These are phyloP conservation scores for Nyssa sinensis DNA, from an alignment of 148 eudicot genomes.

Conservation along the genomic window DNA sequence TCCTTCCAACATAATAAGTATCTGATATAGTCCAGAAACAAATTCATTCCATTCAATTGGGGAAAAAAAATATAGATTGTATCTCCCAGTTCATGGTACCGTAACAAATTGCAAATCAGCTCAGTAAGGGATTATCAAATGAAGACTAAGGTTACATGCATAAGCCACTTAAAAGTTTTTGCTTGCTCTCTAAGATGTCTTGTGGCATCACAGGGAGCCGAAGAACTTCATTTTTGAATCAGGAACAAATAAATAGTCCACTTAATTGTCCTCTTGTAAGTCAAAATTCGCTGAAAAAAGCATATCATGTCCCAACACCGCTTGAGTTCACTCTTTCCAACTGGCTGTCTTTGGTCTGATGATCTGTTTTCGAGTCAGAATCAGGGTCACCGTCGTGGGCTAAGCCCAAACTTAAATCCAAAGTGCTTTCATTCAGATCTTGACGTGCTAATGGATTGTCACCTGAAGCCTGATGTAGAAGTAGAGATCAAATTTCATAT, in stretches of 20 bases:
- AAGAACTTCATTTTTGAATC: slow-evolving; percentile 10
- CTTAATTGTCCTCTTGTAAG: background rate
- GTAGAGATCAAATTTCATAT: background rate
- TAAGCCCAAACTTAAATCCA: slow-evolving; percentile 67
- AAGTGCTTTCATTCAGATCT: slow-evolving; percentile 67
- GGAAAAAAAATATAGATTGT: slow-evolving; percentile 4
- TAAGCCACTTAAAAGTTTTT: slow-evolving; percentile 1
- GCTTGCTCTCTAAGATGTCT: background rate
- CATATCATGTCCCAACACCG: slow-evolving; percentile 9
- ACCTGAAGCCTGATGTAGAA: slow-evolving; percentile 42
- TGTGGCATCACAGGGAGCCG: background rate
- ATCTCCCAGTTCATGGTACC: slow-evolving; percentile 15
- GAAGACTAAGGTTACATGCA: slow-evolving; percentile 5
- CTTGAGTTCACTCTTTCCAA: slow-evolving; percentile 13
- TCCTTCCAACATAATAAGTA: too few species aligned
- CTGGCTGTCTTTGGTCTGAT: slow-evolving; percentile 23
- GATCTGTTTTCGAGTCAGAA: slow-evolving; percentile 35
- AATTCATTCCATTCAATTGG: slow-evolving; percentile 7
- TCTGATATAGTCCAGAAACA: background rate
- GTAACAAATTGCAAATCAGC: slow-evolving; percentile 20
- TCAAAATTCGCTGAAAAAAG: background rate
- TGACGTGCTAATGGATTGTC: slow-evolving; percentile 51
- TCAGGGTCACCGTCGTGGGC: slow-evolving; percentile 52
- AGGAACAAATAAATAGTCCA: slow-evolving; percentile 7
- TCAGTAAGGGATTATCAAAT: slow-evolving; percentile 20